Conservation (phyloP, 129 eudicot species). For the Ambrosia trifida region DNA sequence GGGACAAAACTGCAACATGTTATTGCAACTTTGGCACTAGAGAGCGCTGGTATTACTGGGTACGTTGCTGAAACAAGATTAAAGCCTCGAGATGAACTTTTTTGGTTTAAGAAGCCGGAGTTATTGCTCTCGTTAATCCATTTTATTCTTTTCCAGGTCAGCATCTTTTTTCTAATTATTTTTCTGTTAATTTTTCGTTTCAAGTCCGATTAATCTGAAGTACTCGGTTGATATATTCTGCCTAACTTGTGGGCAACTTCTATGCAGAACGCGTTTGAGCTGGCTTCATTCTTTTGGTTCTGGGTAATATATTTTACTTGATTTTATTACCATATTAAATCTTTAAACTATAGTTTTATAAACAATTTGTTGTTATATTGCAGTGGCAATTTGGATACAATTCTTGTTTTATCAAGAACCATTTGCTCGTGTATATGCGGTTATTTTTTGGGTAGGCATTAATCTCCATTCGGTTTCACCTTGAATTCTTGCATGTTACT, state of each 20-base stretch:
- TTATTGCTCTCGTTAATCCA: conserved; percentile 74
- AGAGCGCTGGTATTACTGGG: conserved; percentile 83
- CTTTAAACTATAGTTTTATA: neutral
- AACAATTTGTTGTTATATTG: conserved; percentile 21
- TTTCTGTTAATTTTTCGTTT: neutral
- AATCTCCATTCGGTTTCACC: conserved; percentile 15
- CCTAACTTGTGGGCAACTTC: conserved; percentile 19
- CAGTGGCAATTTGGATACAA: conserved; percentile 98
- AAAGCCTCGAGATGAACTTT: conserved; percentile 94
- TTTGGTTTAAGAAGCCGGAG: conserved; percentile 97
- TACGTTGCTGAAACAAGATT: conserved; percentile 59
- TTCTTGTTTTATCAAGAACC: conserved; percentile 93
- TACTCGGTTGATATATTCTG: neutral
- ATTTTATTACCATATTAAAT: neutral
- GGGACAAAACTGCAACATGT: conserved; percentile 93
- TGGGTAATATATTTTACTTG: conserved; percentile 62
- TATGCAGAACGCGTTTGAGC: conserved; percentile 93
- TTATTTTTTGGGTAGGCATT: conserved; percentile 65
- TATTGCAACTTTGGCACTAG: conserved; percentile 90
- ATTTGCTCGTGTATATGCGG: conserved; percentile 73
- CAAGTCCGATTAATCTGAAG: neutral
- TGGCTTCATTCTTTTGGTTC: conserved; percentile 98
- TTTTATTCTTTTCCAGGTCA: conserved; percentile 96
- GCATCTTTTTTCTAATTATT: conserved; percentile 8
- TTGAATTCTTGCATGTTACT: neutral